Evolutionary conservation across 176 grass and related monocot genomes (phyloP), one percentile per base, ranked within the genome.

Genomic region (Musa acuminata): DNA sequence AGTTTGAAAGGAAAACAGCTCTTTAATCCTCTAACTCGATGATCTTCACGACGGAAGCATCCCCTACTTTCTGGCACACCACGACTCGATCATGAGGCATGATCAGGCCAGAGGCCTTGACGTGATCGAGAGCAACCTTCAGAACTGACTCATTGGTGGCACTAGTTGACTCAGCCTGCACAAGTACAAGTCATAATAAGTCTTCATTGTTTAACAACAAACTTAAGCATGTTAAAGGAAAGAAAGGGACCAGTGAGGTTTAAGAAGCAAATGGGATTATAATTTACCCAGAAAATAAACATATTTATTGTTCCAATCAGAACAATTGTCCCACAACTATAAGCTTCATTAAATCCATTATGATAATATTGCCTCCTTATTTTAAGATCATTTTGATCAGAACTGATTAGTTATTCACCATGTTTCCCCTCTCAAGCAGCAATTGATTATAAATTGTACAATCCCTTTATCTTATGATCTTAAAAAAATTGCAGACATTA

Each of bases 61-160:
- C 95, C 21, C 90, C 95, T 25, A 99, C 86, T 50, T 99, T 99
- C 84, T 94, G 95, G 86, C 95, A 99, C 55, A 99, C 88, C 8
- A 94, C 90, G 8, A 99, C 95, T 9, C 90, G 90, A 52, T 99
- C 95, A 8, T 99, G 95, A 23, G 90, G 94, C 77, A 94, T 99
- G 70, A 94, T 94, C 52, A 94, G 75, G 49, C 95, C 90, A 0
- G 80, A 99, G 17, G 78, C 82, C 72, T 99, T 99, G n/a, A 90
- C 95, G 0, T 99, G 90, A 70, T 99, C 95, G 79, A 99, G 80
- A 80, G 95, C 95, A 84, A 99, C 95, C 86, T 87, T 99, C 84
- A 99, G 80, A 75, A 99, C 95, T 13, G 95, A 91, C 75, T 99
- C 90, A 76, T 99, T 99, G 16, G 82, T 91, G 55, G 88, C 72